Conservation (phyloP, 2,329 filamentous ascomycete genomes). For the Talaromyces sp. region DNA sequence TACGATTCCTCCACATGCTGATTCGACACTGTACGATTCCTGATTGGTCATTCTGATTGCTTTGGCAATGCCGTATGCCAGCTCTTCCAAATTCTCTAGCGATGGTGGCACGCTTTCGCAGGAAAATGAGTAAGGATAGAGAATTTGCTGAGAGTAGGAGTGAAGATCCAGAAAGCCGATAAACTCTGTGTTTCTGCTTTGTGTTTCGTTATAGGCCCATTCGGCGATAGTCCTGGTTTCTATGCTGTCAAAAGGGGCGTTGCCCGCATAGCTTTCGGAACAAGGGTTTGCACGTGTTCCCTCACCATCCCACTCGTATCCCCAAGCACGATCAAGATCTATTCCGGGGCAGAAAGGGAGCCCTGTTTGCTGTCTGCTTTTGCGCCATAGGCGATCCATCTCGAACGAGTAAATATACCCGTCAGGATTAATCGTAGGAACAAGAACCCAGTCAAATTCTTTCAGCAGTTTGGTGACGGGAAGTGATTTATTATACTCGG, state of each 20-base stretch:
- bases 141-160: conserved; percentile 89
- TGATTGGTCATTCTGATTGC: conserved; percentile 78
- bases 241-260: conserved; percentile 74
- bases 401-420: conserved; percentile 95
- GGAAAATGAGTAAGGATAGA: conserved; percentile 88
- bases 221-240: conserved; percentile 72
- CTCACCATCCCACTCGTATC: conserved; percentile 76
- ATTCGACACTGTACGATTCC: conserved; percentile 71
- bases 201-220: conserved; percentile 79
- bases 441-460: conserved; percentile 80
- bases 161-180: conserved; percentile 88
- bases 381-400: conserved; percentile 88
- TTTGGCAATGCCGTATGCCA: conserved; percentile 83
- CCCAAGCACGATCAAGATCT: conserved; percentile 84
- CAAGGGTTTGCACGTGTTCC: conserved; percentile 72
- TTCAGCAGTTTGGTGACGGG: conserved; percentile 73
- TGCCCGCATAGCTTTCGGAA: conserved; percentile 84
- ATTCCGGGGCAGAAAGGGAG: conserved; percentile 81
- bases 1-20: conserved; percentile 80
- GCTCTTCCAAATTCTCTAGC: conserved; percentile 85
- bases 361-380: conserved; percentile 77
- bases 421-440: conserved; percentile 88
- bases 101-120: conserved; percentile 76
- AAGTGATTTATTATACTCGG: conserved; percentile 70
- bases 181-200: conserved; percentile 68